These are phyloP conservation scores for Globisporangium nodosum DNA, from an alignment of 352 stramenopile species.

Conservation along the genomic window DNA sequence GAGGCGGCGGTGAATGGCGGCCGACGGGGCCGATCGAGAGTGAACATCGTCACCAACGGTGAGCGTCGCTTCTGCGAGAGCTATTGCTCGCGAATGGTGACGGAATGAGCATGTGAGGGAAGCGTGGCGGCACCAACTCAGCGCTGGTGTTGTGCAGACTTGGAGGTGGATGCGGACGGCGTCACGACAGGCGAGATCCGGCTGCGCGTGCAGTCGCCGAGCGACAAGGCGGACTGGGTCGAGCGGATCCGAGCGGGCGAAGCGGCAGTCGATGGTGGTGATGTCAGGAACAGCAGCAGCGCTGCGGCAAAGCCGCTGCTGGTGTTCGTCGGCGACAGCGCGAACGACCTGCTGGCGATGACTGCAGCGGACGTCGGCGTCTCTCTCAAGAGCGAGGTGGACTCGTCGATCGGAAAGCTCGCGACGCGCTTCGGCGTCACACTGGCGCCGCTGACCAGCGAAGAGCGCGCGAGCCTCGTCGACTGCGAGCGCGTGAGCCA, in stretches of 20 bases:
- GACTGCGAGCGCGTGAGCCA: slow-evolving; percentile 10
- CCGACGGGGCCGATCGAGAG: not conserved
- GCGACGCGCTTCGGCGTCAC: slow-evolving; percentile 28
- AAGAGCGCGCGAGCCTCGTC: slow-evolving; percentile 5
- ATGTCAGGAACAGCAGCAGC: not conserved
- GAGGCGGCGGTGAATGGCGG: slow-evolving; percentile 16
- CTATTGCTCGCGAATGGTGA: not conserved
- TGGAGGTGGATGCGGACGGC: slow-evolving; percentile 30
- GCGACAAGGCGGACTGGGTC: slow-evolving; percentile 45
- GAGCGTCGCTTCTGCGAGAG: slow-evolving; percentile 1
- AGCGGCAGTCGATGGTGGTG: not conserved
- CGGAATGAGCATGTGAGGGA: not conserved
- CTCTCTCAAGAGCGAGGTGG: slow-evolving; percentile 18
- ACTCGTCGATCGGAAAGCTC: slow-evolving; percentile 20
- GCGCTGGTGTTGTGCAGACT: slow-evolving; percentile 15
- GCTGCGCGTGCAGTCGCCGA: slow-evolving; percentile 43
- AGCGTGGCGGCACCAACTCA: not conserved
- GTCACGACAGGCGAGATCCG: slow-evolving; percentile 50
- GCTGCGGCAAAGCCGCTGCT: slow-evolving; percentile 3
- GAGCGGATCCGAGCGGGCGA: slow-evolving; percentile 7
- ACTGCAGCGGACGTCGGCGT: slow-evolving; percentile 59
- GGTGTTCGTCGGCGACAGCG: slow-evolving; percentile 67
- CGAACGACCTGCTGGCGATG: slow-evolving; percentile 59
- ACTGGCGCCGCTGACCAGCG: slow-evolving; percentile 19
- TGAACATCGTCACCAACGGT: slow-evolving; percentile 56